Evolutionary conservation across 2,329 filamentous ascomycete species (phyloP).

Genomic region (Lasiodiplodia hormozganensis): DNA sequence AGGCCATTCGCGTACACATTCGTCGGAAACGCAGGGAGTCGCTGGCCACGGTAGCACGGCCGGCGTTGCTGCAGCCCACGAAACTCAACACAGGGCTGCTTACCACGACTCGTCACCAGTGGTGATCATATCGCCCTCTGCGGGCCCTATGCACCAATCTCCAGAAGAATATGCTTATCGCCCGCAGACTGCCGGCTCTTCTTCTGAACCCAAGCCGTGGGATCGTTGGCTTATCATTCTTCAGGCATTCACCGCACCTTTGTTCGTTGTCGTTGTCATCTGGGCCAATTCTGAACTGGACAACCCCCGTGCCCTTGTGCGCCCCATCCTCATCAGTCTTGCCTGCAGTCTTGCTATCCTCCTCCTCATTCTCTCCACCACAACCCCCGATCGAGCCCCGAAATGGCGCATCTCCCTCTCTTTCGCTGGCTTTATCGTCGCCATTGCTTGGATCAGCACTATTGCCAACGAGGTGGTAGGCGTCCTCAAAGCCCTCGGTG

Average conservation of each 20-base stretch:
- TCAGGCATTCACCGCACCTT: constrained; percentile 84
- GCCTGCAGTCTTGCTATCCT: constrained; percentile 70
- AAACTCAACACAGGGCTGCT: constrained; percentile 8
- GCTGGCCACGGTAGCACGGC: constrained; percentile 21
- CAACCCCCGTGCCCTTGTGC: constrained; percentile 65
- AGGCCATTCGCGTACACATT: not conserved
- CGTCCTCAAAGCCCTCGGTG: constrained; percentile 89
- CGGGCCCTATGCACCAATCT: constrained; percentile 43
- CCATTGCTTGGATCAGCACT: constrained; percentile 94
- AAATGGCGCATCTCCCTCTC: constrained; percentile 80
- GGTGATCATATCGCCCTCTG: constrained; percentile 40
- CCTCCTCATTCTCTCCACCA: constrained; percentile 70
- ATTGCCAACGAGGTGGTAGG: constrained; percentile 96
- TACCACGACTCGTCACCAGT: constrained; percentile 28
- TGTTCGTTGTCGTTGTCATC: constrained; percentile 79
- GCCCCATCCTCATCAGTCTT: constrained; percentile 51
- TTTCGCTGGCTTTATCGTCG: constrained; percentile 87
- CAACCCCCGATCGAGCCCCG: constrained; percentile 70
- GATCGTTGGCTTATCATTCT: constrained; percentile 88
- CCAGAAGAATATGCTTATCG: constrained; percentile 43
- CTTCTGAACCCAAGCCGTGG: constrained; percentile 65
- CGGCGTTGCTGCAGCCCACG: constrained; percentile 17
- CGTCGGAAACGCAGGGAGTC: constrained; percentile 2
- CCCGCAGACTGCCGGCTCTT: constrained; percentile 28
- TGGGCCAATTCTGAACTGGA: constrained; percentile 73